Evolutionary conservation across 208 protist genomes (phyloP), one percentile per base, ranked within the genome.

Genomic region (Acanthamoeba sp.): DNA sequence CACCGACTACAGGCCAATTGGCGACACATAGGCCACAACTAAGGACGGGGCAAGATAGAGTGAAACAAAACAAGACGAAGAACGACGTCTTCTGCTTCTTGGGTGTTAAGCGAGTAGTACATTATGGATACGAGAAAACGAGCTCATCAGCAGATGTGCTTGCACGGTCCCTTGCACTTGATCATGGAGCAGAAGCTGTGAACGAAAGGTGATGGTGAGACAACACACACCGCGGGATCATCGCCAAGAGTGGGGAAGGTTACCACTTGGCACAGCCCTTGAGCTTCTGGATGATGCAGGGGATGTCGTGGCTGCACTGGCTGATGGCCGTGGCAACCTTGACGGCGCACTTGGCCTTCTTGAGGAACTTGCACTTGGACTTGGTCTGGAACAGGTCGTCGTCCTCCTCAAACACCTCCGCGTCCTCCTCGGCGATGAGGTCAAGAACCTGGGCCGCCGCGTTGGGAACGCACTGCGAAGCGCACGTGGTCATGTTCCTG

Each of bases 281-380:
- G 62, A 69, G 62, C 62, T 69, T 69, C n/a, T 27, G 22, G 62
- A 69, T 69, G 62, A 69, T 34, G 62, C 62, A 69, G 62, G 62
- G n/a, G n/a, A 69, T 27, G 62, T 69, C 29, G n/a, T 69, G 62
- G 29, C 62, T 34, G 62, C 62, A 69, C 29, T 27, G 29, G 14
- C 9, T 34, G 62, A 69, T 34, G 62, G 62, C 22, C 18, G 2
- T 0, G 62, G 62, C 62, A 22, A 69, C 29, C n/a, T 34, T 34
- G 62, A 69, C 62, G 29, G 62, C 62, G 62, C 62, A 69, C 62
- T 69, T 69, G 62, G 62, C 62, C 62, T 69, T 69, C 62, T 69
- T 69, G 62, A 69, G 22, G 62, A 69, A 36, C n/a, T 69, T 69
- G 29, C 62, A 69, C 29, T 69, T 69, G 62, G 62, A 69, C 62